Evolutionary conservation across 192 early-diverging fungal genomes (phyloP).

Genomic region (Kappamyces sp.): DNA sequence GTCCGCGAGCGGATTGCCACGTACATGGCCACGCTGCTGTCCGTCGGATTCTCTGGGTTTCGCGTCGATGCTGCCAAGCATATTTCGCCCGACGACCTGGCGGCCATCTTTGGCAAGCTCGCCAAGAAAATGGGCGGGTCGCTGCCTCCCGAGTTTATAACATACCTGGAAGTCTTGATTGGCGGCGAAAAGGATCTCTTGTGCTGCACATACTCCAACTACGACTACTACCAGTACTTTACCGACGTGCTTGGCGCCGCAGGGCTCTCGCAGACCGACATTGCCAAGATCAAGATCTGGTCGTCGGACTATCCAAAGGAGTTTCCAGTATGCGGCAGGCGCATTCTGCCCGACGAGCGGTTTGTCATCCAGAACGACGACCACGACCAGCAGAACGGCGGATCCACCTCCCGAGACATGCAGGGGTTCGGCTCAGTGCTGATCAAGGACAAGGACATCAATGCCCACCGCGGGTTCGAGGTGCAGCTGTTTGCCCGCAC

Average conservation of each 20-base stretch:
- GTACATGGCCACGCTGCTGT: constrained; percentile 10
- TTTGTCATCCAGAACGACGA: constrained; percentile 27
- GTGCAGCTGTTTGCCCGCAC: constrained; percentile 19
- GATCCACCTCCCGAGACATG: constrained; percentile 26
- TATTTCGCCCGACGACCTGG: constrained; percentile 11
- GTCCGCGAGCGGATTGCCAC: constrained; percentile 24
- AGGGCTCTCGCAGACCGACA: constrained; percentile 16
- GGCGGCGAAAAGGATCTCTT: constrained; percentile 25
- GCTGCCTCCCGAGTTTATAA: constrained; percentile 25
- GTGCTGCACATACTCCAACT: constrained; percentile 9
- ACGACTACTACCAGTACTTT: constrained; percentile 13
- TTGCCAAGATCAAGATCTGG: constrained; percentile 29
- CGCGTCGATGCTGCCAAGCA: constrained; percentile 27
- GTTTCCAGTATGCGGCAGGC: constrained; percentile 22
- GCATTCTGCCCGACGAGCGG: constrained; percentile 20
- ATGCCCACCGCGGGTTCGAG: constrained; percentile 21
- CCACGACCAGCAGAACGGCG: constrained; percentile 22
- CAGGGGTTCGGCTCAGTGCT: constrained; percentile 22
- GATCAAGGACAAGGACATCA: constrained; percentile 25
- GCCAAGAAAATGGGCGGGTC: constrained; percentile 20
- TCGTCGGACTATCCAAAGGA: constrained; percentile 26
- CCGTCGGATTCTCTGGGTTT: constrained; percentile 24
- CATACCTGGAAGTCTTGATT: constrained; percentile 26
- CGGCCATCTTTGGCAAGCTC: constrained; percentile 15
- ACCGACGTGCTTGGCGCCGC: not conserved